Base-by-base conservation (phyloP, 2,329 filamentous ascomycete species). In the Fusarium avenaceum region DNA sequence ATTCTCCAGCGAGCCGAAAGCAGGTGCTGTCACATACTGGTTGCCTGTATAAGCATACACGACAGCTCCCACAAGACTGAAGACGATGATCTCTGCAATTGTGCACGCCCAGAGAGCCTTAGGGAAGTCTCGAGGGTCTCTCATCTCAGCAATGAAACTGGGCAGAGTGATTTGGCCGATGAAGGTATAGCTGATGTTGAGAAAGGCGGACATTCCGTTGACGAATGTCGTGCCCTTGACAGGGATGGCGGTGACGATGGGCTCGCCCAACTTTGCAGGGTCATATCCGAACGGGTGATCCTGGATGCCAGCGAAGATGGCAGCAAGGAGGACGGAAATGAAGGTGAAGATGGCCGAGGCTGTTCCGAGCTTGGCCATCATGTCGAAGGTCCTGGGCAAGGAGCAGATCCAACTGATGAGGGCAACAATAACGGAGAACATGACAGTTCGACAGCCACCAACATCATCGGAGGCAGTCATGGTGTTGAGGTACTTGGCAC, bases 141-240 rank as follows among this genome's bases (percentile, higher is more conserved):
- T 92, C 94, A 97, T 97, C 79, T 97, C 94, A 5, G 94, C 94
- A 69, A 97, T 97, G 82, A 97, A 97, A 72, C 92, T 95, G 1
- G 94, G 94, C 15, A 97, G 85, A 0, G 94, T 97, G 73, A 97
- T 97, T 77, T 97, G 94, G 0, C 94, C 94, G 71, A 97, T 97
- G 76, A 97, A 97, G 1, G 94, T 97, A 78, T 97, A 97, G 80
- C 90, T 93, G 76, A 97, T 97, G 80, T 97, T 97, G 77, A 97
- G 85, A 80, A 97, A 97, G 0, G 94, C 94, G 53, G 89, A 93
- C 85, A 97, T 90, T 22, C 90, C 94, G 4, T 86, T 83, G 5
- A 97, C 92, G 71, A 96, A 97, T 0, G 91, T 92, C 0, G 93
- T 96, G 19, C 90, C 87, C 4, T 83, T 78, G 4, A 89, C 79